phyloP scores from a whole-genome alignment of 768 basidiomycete species.

The Trametes villosa region DNA sequence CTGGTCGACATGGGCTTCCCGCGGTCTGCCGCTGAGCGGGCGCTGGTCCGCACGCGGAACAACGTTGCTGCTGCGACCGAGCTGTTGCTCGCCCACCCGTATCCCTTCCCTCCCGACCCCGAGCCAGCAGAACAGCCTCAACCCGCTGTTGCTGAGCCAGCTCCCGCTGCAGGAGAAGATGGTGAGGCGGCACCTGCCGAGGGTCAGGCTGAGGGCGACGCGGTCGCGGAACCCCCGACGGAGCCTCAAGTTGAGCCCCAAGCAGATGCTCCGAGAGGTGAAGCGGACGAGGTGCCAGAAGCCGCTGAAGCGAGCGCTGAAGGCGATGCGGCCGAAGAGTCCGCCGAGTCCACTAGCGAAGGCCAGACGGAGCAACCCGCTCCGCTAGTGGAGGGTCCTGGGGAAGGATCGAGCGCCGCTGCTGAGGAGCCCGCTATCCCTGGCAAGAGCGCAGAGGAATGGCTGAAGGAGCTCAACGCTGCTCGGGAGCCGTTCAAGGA shows the following conservation, averaged over 20 bases:
- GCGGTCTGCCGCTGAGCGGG: slow-evolving; percentile 83
- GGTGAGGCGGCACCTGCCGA: slow-evolving; percentile 12
- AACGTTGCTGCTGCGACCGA: slow-evolving; percentile 91
- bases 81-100: slow-evolving; percentile 80
- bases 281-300: neutral
- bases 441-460: slow-evolving; percentile 62
- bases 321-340: neutral
- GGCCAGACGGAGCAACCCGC: slow-evolving; percentile 13
- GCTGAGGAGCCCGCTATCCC: slow-evolving; percentile 23
- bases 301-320: slow-evolving; percentile 25
- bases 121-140: slow-evolving; percentile 41
- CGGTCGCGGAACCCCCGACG: slow-evolving; percentile 4
- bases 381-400: neutral
- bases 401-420: slow-evolving; percentile 10
- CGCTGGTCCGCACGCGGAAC: slow-evolving; percentile 83
- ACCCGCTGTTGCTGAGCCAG: slow-evolving; percentile 24
- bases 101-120: slow-evolving; percentile 73
- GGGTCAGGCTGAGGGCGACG: neutral
- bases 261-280: slow-evolving; percentile 8
- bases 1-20: slow-evolving; percentile 98
- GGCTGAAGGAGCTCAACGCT: slow-evolving; percentile 66
- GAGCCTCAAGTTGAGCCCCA: slow-evolving; percentile 33
- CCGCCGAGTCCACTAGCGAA: neutral
- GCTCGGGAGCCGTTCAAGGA: slow-evolving; percentile 68
- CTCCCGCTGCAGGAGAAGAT: slow-evolving; percentile 23